Evolutionary conservation across 306 rosid genomes (phyloP).

Genomic region (Betula pendula): DNA sequence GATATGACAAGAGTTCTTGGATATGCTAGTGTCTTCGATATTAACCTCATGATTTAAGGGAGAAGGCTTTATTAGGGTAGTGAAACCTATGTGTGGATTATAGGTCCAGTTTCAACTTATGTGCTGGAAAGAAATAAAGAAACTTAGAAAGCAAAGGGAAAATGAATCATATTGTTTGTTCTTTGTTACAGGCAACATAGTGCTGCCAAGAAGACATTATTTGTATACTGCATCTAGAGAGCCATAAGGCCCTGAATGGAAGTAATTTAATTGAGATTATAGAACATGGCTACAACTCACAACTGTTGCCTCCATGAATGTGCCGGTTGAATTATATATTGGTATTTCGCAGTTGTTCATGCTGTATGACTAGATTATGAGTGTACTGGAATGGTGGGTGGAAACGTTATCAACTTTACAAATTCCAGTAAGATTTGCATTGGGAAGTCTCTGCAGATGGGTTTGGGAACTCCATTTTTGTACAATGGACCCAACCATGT

Average conservation of each 20-base stretch:
- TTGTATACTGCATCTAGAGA: not conserved
- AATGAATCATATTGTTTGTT: not conserved
- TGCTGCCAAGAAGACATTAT: not conserved
- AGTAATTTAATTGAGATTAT: not conserved
- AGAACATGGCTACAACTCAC: not conserved
- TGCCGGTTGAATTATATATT: not conserved
- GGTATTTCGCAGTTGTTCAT: not conserved
- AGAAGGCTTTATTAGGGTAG: not conserved
- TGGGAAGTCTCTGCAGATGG: not conserved
- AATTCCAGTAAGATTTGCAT: not conserved
- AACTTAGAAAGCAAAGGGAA: not conserved
- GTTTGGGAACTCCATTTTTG: not conserved
- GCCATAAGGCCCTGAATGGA: not conserved
- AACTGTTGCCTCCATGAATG: not conserved
- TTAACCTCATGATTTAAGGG: not conserved
- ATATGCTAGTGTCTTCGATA: not conserved
- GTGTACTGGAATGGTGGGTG: not conserved
- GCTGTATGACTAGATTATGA: not conserved
- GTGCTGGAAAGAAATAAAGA: not conserved
- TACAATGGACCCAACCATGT: not conserved
- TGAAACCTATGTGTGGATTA: not conserved
- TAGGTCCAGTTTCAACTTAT: not conserved
- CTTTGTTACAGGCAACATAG: not conserved
- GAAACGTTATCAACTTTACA: not conserved
- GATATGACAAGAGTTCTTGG: not conserved